A percentile compares a stretch with the other conserved stretches of the same genome.
Conservation (phyloP, 163 green algal genomes). For the Chlorella variabilis region DNA sequence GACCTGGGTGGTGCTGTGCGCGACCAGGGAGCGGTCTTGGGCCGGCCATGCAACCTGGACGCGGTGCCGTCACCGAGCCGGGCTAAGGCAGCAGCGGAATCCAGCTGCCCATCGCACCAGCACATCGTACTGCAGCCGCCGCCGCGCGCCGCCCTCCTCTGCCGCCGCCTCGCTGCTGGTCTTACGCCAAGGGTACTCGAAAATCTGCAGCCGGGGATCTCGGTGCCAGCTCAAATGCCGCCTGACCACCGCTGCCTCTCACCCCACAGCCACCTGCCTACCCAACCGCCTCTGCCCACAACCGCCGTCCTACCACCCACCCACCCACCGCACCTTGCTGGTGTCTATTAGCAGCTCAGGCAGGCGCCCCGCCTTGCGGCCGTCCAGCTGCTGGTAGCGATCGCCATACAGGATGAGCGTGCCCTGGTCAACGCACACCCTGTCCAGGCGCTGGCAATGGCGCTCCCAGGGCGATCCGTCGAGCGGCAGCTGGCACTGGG, state of each 20-base stretch:
- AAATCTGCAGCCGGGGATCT: slow-evolving; percentile 1
- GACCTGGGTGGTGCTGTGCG: no score
- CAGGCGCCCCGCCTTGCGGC: slow-evolving; percentile 9
- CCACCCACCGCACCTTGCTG: slow-evolving; percentile 13
- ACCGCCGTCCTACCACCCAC: no score
- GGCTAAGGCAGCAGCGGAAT: no score
- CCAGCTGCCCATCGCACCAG: no score
- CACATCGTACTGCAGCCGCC: neutral
- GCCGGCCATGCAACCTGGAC: no score
- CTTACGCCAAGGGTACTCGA: slow-evolving; percentile 30
- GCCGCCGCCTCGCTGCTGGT: neutral
- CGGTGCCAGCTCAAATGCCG: neutral
- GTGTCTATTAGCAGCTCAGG: slow-evolving; percentile 25
- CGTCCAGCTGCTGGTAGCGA: slow-evolving; percentile 31
- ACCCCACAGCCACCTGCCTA: no score
- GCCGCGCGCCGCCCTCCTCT: neutral
- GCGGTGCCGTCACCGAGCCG: no score
- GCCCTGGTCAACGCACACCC: slow-evolving; percentile 28
- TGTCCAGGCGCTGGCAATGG: slow-evolving; percentile 20
- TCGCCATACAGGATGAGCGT: slow-evolving; percentile 13
- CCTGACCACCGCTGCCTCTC: no score
- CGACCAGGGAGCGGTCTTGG: no score
- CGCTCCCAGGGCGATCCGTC: slow-evolving; percentile 12
- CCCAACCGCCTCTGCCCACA: no score
- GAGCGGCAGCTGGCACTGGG: slow-evolving; percentile 12